Conservation (phyloP, 306 rosid species). For the Crataegus laevigata region DNA sequence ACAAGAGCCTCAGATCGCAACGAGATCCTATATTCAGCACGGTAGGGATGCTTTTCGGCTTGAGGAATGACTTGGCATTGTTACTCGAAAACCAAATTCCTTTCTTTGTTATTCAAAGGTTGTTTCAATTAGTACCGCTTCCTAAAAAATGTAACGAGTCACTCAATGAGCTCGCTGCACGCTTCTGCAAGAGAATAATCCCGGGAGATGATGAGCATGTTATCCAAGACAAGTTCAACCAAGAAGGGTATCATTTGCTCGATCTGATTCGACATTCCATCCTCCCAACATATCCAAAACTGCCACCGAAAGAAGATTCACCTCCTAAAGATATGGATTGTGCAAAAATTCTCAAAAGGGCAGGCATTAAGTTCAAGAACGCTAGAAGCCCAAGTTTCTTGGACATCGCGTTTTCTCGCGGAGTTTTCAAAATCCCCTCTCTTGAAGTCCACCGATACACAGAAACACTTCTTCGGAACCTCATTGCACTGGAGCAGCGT, state of each 20-base stretch:
- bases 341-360: conserved; percentile 20
- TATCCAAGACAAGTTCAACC: conserved; percentile 22
- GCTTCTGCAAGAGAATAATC: conserved; percentile 31
- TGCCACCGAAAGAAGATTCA: background rate
- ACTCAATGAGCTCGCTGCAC: conserved; percentile 35
- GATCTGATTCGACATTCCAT: conserved; percentile 43
- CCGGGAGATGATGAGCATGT: conserved; percentile 28
- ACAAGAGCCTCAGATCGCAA: conserved; percentile 31
- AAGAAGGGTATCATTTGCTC: conserved; percentile 49
- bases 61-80: conserved; percentile 32
- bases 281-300: conserved; percentile 26
- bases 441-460: conserved; percentile 15
- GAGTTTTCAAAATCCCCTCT: conserved; percentile 40
- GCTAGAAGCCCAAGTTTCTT: conserved; percentile 24
- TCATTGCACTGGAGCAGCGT: conserved; percentile 41
- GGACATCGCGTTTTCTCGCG: conserved; percentile 36
- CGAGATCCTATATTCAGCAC: conserved; percentile 37
- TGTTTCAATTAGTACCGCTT: conserved; percentile 35
- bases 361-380: conserved; percentile 38
- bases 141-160: conserved; percentile 21
- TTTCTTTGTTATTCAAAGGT: conserved; percentile 28
- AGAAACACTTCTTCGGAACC: conserved; percentile 33
- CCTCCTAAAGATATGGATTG: background rate
- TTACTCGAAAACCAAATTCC: conserved; percentile 61
- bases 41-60: conserved; percentile 16